Conservation (phyloP, 345 rosid species). For the Linum trigynum region DNA sequence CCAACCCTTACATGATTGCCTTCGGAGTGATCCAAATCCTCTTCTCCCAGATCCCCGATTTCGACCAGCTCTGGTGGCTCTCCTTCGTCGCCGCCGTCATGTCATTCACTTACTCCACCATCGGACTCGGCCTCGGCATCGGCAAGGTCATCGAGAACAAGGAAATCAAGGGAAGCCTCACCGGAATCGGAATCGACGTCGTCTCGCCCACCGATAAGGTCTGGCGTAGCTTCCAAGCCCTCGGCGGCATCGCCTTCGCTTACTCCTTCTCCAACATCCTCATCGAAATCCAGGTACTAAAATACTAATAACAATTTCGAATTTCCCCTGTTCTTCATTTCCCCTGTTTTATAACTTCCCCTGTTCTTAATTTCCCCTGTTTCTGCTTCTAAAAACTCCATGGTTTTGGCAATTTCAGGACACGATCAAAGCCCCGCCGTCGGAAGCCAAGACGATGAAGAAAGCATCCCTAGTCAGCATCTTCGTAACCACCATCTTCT, state of each 20-base stretch:
- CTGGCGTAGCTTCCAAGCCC: conserved; percentile 90
- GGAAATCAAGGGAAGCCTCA: conserved; percentile 51
- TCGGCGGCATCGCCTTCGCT: conserved; percentile 88
- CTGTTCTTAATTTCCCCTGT: no score
- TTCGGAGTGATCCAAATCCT: conserved; percentile 50
- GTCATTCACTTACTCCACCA: conserved; percentile 90
- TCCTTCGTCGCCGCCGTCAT: conserved; percentile 83
- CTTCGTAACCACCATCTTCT: conserved; percentile 67
- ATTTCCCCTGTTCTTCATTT: background rate
- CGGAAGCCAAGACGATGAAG: conserved; percentile 77
- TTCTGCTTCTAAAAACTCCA: no score
- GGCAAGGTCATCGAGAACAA: conserved; percentile 57
- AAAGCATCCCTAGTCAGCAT: conserved; percentile 64
- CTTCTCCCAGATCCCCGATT: conserved; percentile 74
- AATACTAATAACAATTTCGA: no score
- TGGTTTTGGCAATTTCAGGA: no score
- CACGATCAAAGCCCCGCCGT: conserved; percentile 51
- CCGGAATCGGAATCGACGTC: conserved; percentile 55
- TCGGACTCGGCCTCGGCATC: conserved; percentile 81
- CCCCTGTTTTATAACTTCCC: background rate
- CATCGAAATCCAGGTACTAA: conserved; percentile 69
- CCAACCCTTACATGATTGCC: conserved; percentile 56
- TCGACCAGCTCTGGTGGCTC: conserved; percentile 86
- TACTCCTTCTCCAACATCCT: conserved; percentile 78
- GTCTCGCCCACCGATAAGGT: conserved; percentile 54